Conservation (phyloP, 441 rosid species). For the Jatropha podagrica region DNA sequence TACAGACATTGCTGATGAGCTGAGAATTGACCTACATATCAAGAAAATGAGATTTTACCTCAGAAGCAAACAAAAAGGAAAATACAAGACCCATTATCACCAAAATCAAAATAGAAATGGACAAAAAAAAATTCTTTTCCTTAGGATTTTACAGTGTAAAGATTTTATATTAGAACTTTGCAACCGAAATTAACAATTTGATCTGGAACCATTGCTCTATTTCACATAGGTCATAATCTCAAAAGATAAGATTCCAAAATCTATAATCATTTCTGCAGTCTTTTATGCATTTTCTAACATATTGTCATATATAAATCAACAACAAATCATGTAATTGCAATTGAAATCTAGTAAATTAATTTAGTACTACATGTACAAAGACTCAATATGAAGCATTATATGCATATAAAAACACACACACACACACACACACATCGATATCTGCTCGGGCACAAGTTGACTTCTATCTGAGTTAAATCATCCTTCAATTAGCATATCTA, state of each 20-base stretch:
- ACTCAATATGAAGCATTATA: background rate
- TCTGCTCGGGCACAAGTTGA: too few relatives aligned
- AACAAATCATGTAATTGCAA: background rate
- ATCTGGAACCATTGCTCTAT: background rate
- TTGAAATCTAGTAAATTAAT: background rate
- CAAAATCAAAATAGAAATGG: background rate
- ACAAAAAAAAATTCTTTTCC: background rate
- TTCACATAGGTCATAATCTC: background rate
- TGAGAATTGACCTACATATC: slow-evolving; percentile 83
- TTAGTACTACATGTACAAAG: background rate
- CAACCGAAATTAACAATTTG: background rate
- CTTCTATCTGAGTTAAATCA: background rate
- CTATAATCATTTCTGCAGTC: background rate
- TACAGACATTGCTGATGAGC: slow-evolving; percentile 97
- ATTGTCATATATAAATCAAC: background rate
- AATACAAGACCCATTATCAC: background rate
- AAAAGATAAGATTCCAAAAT: background rate
- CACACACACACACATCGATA: too few relatives aligned
- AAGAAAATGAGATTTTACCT: background rate
- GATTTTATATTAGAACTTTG: background rate
- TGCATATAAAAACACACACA: background rate
- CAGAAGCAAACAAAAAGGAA: background rate
- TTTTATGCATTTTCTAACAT: background rate
- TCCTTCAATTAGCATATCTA: background rate
- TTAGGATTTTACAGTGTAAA: background rate